Evolutionary conservation across 805 yeast species (phyloP).

Genomic region (Sungouiozyma intestinalis): DNA sequence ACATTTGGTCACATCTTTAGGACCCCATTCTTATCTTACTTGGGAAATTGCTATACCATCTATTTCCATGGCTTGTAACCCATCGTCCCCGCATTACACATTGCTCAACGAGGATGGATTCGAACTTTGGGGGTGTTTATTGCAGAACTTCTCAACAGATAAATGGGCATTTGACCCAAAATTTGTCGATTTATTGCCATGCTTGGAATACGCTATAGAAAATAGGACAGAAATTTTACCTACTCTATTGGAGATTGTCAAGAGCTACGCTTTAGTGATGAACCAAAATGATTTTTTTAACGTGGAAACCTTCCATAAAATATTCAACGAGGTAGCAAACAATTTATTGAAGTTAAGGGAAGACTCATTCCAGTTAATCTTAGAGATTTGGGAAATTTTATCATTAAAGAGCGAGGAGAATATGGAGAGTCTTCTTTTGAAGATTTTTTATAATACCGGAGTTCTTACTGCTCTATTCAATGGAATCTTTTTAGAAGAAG

Average conservation of each 20-base stretch:
- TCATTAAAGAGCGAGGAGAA: conserved; percentile 19
- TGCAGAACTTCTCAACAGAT: conserved; percentile 47
- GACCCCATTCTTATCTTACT: conserved; percentile 39
- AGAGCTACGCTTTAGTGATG: conserved; percentile 50
- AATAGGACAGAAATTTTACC: conserved; percentile 70
- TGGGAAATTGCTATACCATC: conserved; percentile 54
- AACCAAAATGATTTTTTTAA: conserved; percentile 30
- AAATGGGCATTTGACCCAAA: conserved; percentile 25
- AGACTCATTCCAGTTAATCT: conserved; percentile 46
- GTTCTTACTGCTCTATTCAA: conserved; percentile 19
- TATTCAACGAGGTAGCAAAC: conserved; percentile 41
- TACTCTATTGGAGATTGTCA: conserved; percentile 45
- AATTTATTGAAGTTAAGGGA: conserved; percentile 57
- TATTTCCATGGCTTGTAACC: conserved; percentile 50
- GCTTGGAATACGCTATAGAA: conserved; percentile 47
- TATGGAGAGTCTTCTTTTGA: conserved; percentile 14
- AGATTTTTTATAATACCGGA: conserved; percentile 21
- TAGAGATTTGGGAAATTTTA: conserved; percentile 30
- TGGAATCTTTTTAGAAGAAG: conserved; percentile 23
- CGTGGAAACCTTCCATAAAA: conserved; percentile 11
- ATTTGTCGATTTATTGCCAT: conserved; percentile 38
- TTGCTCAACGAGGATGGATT: conserved; percentile 76
- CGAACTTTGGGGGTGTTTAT: conserved; percentile 67
- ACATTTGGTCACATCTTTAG: conserved; percentile 46
- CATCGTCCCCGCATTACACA: conserved; percentile 42